phyloP scores from a whole-genome alignment of 192 early-diverging fungal species.

The Entomortierella lignicola region DNA sequence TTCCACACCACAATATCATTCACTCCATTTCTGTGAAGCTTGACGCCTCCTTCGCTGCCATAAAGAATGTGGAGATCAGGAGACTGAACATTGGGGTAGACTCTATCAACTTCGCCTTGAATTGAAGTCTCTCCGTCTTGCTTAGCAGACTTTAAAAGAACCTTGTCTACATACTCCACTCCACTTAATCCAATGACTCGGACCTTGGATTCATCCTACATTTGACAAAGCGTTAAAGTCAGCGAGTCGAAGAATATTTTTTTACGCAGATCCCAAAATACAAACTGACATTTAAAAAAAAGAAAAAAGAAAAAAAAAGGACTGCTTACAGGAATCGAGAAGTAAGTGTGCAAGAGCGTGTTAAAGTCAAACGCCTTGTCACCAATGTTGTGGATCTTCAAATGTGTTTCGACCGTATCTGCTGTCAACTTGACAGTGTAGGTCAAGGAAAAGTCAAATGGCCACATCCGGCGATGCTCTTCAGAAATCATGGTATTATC shows the following conservation, averaged over 20 bases:
- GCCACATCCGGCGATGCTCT: conserved; percentile 69
- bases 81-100: conserved; percentile 77
- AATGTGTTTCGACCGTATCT: conserved; percentile 75
- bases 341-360: conserved; percentile 94
- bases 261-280: background rate
- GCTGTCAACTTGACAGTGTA: conserved; percentile 86
- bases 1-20: conserved; percentile 91
- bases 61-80: conserved; percentile 45
- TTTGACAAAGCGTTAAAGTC: too few species aligned
- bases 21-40: conserved; percentile 41
- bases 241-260: too few species aligned
- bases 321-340: conserved; percentile 67
- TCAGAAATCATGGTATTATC: conserved; percentile 67
- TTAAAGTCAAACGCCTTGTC: conserved; percentile 81
- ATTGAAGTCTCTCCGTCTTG: conserved; percentile 67
- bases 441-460: conserved; percentile 77
- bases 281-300: conserved; percentile 7
- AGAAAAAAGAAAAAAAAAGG: background rate
- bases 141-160: conserved; percentile 40
- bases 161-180: conserved; percentile 79
- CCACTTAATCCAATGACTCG: conserved; percentile 74
- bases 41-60: conserved; percentile 24
- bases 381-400: conserved; percentile 84
- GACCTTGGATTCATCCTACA: conserved; percentile 70
- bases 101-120: conserved; percentile 83